Evolutionary conservation across 2,329 filamentous ascomycete species (phyloP).

Genomic region (Stagonosporopsis rhizophila): DNA sequence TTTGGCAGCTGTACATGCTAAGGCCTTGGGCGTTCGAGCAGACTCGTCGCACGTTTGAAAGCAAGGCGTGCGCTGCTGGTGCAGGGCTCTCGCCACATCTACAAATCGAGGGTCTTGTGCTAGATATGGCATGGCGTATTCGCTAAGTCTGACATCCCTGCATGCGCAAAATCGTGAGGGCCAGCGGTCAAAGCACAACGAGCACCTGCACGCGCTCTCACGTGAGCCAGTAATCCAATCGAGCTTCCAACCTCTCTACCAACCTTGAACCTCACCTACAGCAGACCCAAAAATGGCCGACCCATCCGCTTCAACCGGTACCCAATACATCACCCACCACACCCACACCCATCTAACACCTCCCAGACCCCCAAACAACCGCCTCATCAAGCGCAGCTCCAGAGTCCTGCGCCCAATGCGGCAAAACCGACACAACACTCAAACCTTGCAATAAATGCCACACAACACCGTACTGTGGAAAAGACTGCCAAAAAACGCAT

Average conservation of each 20-base stretch:
- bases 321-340: background rate
- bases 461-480: conserved; percentile 49
- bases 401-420: conserved; percentile 37
- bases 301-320: conserved; percentile 3
- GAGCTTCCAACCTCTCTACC: background rate
- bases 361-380: conserved; percentile 1
- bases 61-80: background rate
- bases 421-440: conserved; percentile 29
- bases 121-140: background rate
- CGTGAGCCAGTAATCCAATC: background rate
- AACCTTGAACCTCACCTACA: background rate
- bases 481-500: conserved; percentile 51
- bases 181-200: background rate
- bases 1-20: background rate
- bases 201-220: conserved; percentile 6
- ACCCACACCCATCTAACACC: background rate
- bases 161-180: conserved; percentile 13
- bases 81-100: background rate
- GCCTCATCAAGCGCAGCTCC: conserved; percentile 10
- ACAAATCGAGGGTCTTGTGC: background rate
- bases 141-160: conserved; percentile 6
- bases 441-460: conserved; percentile 52
- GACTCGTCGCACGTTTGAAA: background rate
- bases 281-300: conserved; percentile 6
- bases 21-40: background rate